Evolutionary conservation across 2,329 filamentous ascomycete species (phyloP).

Genomic region (Neofusicoccum umdonicola): DNA sequence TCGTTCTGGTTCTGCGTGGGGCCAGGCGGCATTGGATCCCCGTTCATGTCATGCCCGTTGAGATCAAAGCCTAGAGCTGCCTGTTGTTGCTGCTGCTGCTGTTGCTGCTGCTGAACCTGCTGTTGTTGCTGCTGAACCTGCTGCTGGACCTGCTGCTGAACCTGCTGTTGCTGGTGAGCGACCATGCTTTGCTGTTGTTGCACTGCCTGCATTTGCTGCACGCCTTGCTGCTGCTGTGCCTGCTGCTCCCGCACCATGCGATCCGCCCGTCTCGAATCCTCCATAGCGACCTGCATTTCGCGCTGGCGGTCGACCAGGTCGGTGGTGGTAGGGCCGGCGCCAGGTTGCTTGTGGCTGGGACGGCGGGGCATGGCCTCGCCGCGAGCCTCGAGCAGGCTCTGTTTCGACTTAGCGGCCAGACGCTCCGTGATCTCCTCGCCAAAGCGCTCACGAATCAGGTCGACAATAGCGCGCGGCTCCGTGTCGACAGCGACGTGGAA

Average conservation of each 20-base stretch:
- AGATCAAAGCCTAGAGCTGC: slow-evolving; percentile 14
- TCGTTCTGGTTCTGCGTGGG: slow-evolving; percentile 7
- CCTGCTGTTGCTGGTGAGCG: slow-evolving; percentile 20
- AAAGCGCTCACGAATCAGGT: slow-evolving; percentile 17
- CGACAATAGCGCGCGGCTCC: slow-evolving; percentile 18
- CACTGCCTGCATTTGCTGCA: slow-evolving; percentile 16
- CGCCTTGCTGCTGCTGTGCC: slow-evolving; percentile 20
- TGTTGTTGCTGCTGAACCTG: slow-evolving; percentile 16
- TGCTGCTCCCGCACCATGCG: slow-evolving; percentile 13
- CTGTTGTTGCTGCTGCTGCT: slow-evolving; percentile 22
- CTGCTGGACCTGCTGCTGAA: neutral
- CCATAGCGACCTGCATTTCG: slow-evolving; percentile 17
- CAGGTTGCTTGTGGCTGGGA: slow-evolving; percentile 17
- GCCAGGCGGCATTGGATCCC: slow-evolving; percentile 3
- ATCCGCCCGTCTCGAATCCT: slow-evolving; percentile 7
- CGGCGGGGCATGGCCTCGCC: slow-evolving; percentile 17
- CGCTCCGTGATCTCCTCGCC: slow-evolving; percentile 19
- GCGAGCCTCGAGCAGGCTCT: slow-evolving; percentile 16
- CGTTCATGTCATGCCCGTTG: slow-evolving; percentile 16
- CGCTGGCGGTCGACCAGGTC: slow-evolving; percentile 15
- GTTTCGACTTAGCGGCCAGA: slow-evolving; percentile 19
- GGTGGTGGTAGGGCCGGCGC: slow-evolving; percentile 14
- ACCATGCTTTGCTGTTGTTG: slow-evolving; percentile 18
- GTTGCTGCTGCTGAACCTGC: slow-evolving; percentile 20
- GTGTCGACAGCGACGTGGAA: slow-evolving; percentile 18